Evolutionary conservation across 2,329 filamentous ascomycete genomes (phyloP).

Genomic region (Myriangium duriaei): DNA sequence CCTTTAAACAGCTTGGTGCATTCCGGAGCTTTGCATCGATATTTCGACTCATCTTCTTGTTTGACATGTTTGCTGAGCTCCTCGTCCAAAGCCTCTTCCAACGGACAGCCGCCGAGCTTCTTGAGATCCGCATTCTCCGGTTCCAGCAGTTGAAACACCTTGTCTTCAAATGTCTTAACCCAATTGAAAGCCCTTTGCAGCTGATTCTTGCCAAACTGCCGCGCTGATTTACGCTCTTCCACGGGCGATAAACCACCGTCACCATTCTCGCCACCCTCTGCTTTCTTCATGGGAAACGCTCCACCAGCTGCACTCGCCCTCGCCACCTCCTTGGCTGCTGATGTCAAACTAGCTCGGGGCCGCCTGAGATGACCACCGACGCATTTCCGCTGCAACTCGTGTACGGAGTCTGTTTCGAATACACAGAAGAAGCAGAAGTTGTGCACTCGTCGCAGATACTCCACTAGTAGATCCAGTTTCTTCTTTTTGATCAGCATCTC

Average conservation of each 20-base stretch:
- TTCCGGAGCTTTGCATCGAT: constrained; percentile 88
- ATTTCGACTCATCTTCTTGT: constrained; percentile 96
- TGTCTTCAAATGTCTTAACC: constrained; percentile 98
- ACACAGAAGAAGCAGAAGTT: constrained; percentile 99
- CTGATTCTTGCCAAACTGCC: constrained; percentile 51
- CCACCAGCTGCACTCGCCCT: constrained; percentile 72
- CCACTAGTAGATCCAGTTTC: constrained; percentile 86
- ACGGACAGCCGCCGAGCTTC: constrained; percentile 78
- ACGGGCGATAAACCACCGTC: constrained; percentile 51
- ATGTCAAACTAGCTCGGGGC: constrained; percentile 73
- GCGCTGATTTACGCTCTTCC: constrained; percentile 57
- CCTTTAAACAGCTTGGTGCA: constrained; percentile 97
- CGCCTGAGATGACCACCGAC: constrained; percentile 93
- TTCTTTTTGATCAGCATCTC: constrained; percentile 89
- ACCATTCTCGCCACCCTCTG: constrained; percentile 28
- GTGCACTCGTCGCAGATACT: constrained; percentile 91
- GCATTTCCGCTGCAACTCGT: constrained; percentile 90
- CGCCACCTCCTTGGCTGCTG: constrained; percentile 71
- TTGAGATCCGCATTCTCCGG: constrained; percentile 76
- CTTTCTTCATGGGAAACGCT: constrained; percentile 55
- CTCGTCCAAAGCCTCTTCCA: constrained; percentile 76
- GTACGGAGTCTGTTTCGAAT: constrained; percentile 93
- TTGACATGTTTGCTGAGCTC: constrained; percentile 82
- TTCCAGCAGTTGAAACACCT: constrained; percentile 82
- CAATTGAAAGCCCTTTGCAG: constrained; percentile 93